Conservation (phyloP, 176 grass and related monocot species). For the Thalia dealbata region DNA sequence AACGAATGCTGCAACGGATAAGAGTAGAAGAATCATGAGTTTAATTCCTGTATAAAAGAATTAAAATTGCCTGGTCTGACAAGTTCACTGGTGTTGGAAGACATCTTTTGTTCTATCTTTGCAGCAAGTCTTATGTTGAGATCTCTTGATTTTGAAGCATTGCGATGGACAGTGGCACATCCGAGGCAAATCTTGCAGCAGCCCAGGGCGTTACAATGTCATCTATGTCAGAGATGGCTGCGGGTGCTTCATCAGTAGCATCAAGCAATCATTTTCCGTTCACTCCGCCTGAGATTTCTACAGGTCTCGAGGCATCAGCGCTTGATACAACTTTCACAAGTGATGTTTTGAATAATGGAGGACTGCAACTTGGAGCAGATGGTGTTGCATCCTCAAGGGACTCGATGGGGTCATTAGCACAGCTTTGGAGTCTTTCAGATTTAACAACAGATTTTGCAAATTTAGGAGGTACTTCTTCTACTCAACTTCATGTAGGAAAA, state of each 20-base stretch:
- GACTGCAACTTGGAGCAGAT: conserved; percentile 60
- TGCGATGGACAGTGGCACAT: conserved; percentile 41
- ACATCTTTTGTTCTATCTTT: neutral
- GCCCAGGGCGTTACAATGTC: conserved; percentile 39
- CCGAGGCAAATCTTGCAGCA: conserved; percentile 34
- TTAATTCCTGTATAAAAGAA: no score
- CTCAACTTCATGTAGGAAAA: no score
- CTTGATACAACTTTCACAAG: conserved; percentile 60
- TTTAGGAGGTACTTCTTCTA: conserved; percentile 50
- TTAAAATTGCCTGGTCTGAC: no score
- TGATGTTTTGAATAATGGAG: conserved; percentile 40
- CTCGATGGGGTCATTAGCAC: conserved; percentile 62
- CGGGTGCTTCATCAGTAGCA: conserved; percentile 67
- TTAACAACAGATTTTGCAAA: conserved; percentile 78
- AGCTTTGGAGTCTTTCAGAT: conserved; percentile 95
- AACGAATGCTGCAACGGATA: no score
- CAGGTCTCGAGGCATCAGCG: conserved; percentile 65
- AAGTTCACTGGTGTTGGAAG: neutral
- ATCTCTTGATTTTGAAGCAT: conserved; percentile 43
- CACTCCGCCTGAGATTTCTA: conserved; percentile 72
- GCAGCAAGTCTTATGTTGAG: neutral
- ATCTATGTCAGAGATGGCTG: conserved; percentile 59
- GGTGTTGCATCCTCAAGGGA: conserved; percentile 60
- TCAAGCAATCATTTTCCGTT: conserved; percentile 87
- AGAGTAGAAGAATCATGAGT: no score